A percentile compares a stretch with the other conserved stretches of the same genome.
Evolutionary conservation across 306 rosid genomes (phyloP).

Genomic region (Ochetophila trinervis): DNA sequence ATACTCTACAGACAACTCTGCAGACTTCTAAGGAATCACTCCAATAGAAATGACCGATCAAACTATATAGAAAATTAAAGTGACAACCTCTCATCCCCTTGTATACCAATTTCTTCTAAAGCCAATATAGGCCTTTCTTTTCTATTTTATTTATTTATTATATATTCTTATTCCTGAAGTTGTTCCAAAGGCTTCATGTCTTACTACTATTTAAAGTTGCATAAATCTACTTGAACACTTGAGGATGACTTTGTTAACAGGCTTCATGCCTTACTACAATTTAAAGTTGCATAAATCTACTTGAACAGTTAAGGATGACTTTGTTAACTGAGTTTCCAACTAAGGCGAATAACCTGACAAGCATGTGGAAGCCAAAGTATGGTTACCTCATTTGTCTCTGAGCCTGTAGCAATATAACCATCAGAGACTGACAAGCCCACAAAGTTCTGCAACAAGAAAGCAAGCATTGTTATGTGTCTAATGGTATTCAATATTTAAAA

Average conservation of each 20-base stretch:
- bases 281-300: no score
- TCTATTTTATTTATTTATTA: no score
- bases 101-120: not conserved
- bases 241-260: not conserved
- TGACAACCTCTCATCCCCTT: not conserved
- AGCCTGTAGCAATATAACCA: constrained; percentile 97
- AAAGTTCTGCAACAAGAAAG: constrained; percentile 67
- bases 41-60: not conserved
- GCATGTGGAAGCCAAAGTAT: not conserved
- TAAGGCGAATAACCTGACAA: constrained; percentile 11
- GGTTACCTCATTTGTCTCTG: constrained; percentile 94
- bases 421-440: constrained; percentile 91
- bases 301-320: not conserved
- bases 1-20: no score
- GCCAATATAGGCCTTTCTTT: no score
- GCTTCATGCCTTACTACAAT: no score
- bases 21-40: not conserved
- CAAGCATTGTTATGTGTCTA: constrained; percentile 12
- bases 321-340: not conserved
- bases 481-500: not conserved
- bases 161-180: not conserved
- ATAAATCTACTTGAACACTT: not conserved
- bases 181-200: not conserved
- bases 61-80: not conserved
- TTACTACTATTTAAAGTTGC: not conserved